These are phyloP conservation scores for Pholiota microspora DNA, from an alignment of 768 basidiomycete species.

Conservation along the genomic window DNA sequence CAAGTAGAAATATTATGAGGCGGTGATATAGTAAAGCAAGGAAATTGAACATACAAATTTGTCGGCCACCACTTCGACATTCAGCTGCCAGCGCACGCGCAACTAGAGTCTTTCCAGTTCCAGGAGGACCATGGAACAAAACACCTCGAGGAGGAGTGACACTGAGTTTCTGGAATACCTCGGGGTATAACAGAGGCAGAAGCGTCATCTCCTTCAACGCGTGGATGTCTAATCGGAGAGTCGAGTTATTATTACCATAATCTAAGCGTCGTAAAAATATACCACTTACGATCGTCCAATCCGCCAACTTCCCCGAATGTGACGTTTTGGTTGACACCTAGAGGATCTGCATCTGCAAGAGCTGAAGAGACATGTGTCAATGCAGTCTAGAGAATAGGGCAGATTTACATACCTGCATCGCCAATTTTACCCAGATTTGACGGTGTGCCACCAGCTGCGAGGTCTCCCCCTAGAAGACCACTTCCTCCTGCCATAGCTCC, in stretches of 20 bases:
- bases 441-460: slow-evolving; percentile 74
- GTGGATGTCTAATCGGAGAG: slow-evolving; percentile 72
- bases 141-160: slow-evolving; percentile 97
- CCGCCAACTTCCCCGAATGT: slow-evolving; percentile 98
- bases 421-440: slow-evolving; percentile 85
- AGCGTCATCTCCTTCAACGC: slow-evolving; percentile 98
- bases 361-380: slow-evolving; percentile 32
- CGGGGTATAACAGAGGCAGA: slow-evolving; percentile 91
- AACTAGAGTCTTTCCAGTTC: slow-evolving; percentile 95
- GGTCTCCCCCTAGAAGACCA: slow-evolving; percentile 60
- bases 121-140: slow-evolving; percentile 96
- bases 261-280: background rate
- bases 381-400: slow-evolving; percentile 17
- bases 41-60: slow-evolving; percentile 69
- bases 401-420: slow-evolving; percentile 55
- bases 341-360: slow-evolving; percentile 92
- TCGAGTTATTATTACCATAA: slow-evolving; percentile 1
- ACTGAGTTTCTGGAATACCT: slow-evolving; percentile 91
- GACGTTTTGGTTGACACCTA: slow-evolving; percentile 90
- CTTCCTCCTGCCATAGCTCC: slow-evolving; percentile 49
- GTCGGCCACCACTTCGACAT: slow-evolving; percentile 80
- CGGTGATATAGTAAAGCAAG: background rate
- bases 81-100: slow-evolving; percentile 94
- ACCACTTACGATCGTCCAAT: slow-evolving; percentile 79
- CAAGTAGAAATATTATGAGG: background rate